These are phyloP conservation scores for Trichoderma cornu-damae DNA, from an alignment of 2,329 filamentous ascomycete species.

Conservation along the genomic window DNA sequence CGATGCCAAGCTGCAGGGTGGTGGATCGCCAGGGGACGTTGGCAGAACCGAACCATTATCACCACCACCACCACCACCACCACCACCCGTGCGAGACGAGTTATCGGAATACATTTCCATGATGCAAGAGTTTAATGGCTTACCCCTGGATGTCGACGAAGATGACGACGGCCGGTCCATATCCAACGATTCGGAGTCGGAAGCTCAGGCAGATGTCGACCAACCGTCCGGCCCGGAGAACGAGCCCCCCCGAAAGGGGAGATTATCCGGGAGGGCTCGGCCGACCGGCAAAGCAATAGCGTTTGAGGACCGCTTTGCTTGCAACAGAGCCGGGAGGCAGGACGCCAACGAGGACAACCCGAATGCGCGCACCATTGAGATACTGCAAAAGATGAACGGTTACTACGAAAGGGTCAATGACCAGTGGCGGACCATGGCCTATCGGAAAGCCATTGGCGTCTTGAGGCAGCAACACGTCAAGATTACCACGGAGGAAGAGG, in stretches of 20 bases:
- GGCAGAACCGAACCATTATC: background rate
- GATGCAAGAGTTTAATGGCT: conserved; percentile 47
- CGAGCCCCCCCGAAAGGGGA: conserved; percentile 21
- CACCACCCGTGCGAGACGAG: background rate
- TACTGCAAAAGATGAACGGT: conserved; percentile 71
- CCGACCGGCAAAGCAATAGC: conserved; percentile 28
- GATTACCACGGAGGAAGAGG: conserved; percentile 65
- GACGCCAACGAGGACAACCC: conserved; percentile 51
- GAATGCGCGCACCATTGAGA: conserved; percentile 68
- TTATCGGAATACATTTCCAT: background rate
- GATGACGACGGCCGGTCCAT: conserved; percentile 36
- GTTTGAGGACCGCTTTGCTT: conserved; percentile 49
- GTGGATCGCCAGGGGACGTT: background rate
- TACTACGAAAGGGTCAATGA: conserved; percentile 74
- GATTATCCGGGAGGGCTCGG: conserved; percentile 20
- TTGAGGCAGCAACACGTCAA: conserved; percentile 60
- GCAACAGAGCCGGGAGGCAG: conserved; percentile 48
- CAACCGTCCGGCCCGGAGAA: conserved; percentile 23
- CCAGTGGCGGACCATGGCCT: conserved; percentile 68
- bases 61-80: too few relatives aligned
- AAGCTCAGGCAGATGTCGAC: conserved; percentile 9
- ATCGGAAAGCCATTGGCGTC: conserved; percentile 70
- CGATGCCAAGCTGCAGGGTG: background rate
- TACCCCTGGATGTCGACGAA: conserved; percentile 51
- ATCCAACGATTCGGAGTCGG: conserved; percentile 14